Conservation (phyloP, 2,329 filamentous ascomycete genomes). For the Fusarium sp. region DNA sequence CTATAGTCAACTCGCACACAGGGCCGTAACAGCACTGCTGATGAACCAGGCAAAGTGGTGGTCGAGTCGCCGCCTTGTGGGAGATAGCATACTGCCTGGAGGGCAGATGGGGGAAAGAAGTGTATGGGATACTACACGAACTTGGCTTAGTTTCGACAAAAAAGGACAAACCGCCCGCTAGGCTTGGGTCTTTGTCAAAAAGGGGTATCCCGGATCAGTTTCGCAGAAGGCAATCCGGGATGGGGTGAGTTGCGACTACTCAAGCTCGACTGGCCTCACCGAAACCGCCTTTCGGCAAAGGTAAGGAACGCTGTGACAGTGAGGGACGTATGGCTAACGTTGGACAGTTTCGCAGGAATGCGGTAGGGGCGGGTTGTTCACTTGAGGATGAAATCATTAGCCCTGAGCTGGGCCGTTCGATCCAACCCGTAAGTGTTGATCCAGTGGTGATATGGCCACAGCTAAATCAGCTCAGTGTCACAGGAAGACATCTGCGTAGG, state of each 20-base stretch:
- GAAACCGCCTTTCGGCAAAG: too few relatives aligned
- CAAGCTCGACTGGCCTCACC: too few relatives aligned
- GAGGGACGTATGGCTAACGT: too few relatives aligned
- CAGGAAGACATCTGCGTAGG: neutral
- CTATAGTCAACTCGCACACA: neutral
- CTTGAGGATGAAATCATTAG: too few relatives aligned
- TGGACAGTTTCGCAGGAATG: too few relatives aligned
- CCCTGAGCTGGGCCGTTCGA: too few relatives aligned
- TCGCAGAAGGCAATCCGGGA: neutral
- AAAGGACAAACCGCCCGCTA: neutral
- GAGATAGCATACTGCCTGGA: neutral
- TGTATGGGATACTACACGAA: neutral
- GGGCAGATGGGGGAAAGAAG: neutral
- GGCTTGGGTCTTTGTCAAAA: neutral
- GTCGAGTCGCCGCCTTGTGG: too few relatives aligned
- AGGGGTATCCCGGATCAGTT: neutral
- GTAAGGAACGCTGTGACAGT: too few relatives aligned
- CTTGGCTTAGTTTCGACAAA: neutral
- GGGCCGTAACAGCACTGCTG: neutral
- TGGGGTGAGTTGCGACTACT: neutral
- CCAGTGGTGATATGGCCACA: too few relatives aligned
- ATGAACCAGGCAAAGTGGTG: neutral
- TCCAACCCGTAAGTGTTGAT: too few relatives aligned
- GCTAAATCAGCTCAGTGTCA: too few relatives aligned
- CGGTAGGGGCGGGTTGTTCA: too few relatives aligned